These are phyloP conservation scores for Ophiostoma montium DNA, from an alignment of 2,329 filamentous ascomycete species.

Conservation along the genomic window DNA sequence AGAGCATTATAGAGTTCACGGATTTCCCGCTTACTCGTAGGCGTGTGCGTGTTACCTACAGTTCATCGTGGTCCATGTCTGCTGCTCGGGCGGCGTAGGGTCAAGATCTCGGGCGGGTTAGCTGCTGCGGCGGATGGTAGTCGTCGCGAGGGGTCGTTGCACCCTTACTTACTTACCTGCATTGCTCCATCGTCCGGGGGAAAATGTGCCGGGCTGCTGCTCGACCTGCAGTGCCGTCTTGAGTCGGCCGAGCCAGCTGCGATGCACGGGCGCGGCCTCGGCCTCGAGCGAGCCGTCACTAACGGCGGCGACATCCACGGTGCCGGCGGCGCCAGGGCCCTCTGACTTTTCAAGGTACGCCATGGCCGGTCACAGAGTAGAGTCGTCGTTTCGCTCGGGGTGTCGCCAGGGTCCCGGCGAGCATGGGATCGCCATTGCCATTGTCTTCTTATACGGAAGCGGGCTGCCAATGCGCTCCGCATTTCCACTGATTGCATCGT, in stretches of 20 bases:
- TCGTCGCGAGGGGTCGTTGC: no score
- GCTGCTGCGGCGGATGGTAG: neutral
- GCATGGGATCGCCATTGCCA: no score
- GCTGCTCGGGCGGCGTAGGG: neutral
- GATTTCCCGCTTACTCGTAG: no score
- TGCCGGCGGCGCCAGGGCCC: neutral
- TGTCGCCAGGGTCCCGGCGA: no score
- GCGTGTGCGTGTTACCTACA: neutral
- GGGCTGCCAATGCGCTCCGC: no score
- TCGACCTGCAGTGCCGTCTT: neutral
- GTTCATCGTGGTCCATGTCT: neutral
- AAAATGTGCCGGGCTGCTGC: neutral
- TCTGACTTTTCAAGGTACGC: neutral
- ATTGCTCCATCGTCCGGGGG: neutral
- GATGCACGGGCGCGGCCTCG: neutral
- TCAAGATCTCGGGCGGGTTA: neutral
- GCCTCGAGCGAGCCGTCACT: neutral
- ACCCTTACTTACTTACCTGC: neutral
- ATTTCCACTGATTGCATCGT: no score
- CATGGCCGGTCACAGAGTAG: neutral
- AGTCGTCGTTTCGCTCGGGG: neutral
- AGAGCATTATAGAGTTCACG: no score
- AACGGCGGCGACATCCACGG: neutral
- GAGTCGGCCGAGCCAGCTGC: neutral
- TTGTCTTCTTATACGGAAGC: no score